phyloP scores from a whole-genome alignment of 805 yeast genomes.

The Metschnikowia aberdeeniae region DNA sequence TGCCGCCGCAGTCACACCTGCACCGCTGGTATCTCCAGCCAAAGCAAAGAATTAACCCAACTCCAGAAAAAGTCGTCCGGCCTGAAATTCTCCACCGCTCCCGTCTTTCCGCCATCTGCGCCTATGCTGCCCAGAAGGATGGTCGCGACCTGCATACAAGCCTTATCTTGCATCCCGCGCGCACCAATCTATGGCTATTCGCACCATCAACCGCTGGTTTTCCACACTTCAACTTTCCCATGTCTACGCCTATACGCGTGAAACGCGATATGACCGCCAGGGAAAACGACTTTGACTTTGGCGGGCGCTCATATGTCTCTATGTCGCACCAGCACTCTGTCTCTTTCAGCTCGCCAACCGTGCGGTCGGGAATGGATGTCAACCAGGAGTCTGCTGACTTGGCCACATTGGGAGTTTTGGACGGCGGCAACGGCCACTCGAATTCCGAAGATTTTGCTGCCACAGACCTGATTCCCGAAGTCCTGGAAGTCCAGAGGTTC shows the following conservation, averaged over 20 bases:
- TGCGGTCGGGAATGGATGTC: slow-evolving; percentile 45
- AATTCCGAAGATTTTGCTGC: slow-evolving; percentile 9
- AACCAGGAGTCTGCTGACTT: slow-evolving; percentile 56
- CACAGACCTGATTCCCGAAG: slow-evolving; percentile 11
- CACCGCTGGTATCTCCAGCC: no score
- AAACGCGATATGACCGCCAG: background rate
- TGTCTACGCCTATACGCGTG: slow-evolving; percentile 3
- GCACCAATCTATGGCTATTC: background rate
- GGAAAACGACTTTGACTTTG: slow-evolving; percentile 21
- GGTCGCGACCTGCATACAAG: no score
- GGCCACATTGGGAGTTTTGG: slow-evolving; percentile 54
- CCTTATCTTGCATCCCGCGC: no score
- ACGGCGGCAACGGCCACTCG: slow-evolving; percentile 16
- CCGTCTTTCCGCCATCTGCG: no score
- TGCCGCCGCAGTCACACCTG: no score
- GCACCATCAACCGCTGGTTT: no score
- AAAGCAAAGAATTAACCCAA: no score
- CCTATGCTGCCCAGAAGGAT: no score
- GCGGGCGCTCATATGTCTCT: slow-evolving; percentile 40
- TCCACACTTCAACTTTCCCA: background rate
- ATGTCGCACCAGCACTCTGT: slow-evolving; percentile 26
- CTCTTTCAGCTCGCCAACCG: slow-evolving; percentile 37
- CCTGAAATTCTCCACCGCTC: no score
- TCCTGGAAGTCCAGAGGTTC: background rate
- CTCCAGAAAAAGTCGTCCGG: no score